Percentiles rank a stretch among this genome's conserved stretches.
phyloP scores from a whole-genome alignment of 2,329 filamentous ascomycete genomes.

The Graphilbum sp. region DNA sequence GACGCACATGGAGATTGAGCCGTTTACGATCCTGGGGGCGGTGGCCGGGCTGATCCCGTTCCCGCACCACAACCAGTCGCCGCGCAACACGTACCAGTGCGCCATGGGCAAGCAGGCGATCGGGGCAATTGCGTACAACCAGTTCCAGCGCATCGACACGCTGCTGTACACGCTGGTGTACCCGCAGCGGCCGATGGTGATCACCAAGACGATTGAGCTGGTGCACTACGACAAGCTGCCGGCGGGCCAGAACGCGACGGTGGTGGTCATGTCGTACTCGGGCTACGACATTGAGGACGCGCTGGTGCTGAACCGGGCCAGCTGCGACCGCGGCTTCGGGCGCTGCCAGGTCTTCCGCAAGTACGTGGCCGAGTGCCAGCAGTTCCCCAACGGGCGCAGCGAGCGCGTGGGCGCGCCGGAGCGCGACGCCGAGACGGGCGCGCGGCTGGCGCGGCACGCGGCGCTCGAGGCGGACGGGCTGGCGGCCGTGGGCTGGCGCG shows the following conservation, averaged over 20 bases:
- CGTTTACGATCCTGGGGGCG: conserved; percentile 89
- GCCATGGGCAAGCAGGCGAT: conserved; percentile 99
- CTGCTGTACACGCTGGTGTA: conserved; percentile 95
- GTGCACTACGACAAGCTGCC: conserved; percentile 96
- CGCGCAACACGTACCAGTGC: conserved; percentile 96
- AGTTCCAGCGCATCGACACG: conserved; percentile 93
- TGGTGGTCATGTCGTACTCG: conserved; percentile 98
- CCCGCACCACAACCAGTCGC: conserved; percentile 97
- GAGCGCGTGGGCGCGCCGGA: conserved; percentile 49
- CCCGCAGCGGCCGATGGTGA: conserved; percentile 93
- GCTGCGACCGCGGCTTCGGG: conserved; percentile 85
- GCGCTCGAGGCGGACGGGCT: conserved; percentile 75
- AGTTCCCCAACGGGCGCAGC: conserved; percentile 66
- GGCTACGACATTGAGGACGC: conserved; percentile 99
- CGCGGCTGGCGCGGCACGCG: conserved; percentile 49
- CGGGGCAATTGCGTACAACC: conserved; percentile 93
- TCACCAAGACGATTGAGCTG: conserved; percentile 89
- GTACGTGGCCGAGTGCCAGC: conserved; percentile 70
- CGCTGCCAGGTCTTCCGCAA: conserved; percentile 98
- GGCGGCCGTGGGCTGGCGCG: conserved; percentile 66
- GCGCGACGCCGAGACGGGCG: conserved; percentile 43
- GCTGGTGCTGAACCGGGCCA: conserved; percentile 89
- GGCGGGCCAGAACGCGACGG: conserved; percentile 89
- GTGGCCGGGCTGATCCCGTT: conserved; percentile 95
- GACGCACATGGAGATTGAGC: conserved; percentile 94